A percentile compares a stretch with the other conserved stretches of the same genome.
Conservation (phyloP, 495 filamentous ascomycete genomes). For the Talaromyces ruber region DNA sequence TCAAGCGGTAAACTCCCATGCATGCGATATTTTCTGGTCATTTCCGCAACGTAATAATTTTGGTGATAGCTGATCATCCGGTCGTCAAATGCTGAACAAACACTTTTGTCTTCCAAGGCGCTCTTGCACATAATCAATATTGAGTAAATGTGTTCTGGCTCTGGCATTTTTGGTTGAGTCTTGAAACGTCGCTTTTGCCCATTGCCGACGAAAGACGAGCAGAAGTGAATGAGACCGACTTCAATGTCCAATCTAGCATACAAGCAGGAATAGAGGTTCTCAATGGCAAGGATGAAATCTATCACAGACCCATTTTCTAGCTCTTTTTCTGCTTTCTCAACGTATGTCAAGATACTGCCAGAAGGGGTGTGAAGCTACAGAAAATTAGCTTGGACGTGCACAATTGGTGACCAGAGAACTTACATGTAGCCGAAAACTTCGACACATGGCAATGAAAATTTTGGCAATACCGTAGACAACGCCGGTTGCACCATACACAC, state of each 20-base stretch:
- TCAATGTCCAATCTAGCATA: conserved; percentile 30
- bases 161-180: conserved; percentile 15
- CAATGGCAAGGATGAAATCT: conserved; percentile 20
- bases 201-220: conserved; percentile 16
- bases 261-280: conserved; percentile 27
- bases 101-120: conserved; percentile 17
- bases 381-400: background rate
- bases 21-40: conserved; percentile 8
- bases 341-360: conserved; percentile 20
- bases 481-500: conserved; percentile 1
- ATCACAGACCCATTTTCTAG: conserved; percentile 15
- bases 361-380: conserved; percentile 19
- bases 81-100: conserved; percentile 19
- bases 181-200: conserved; percentile 5
- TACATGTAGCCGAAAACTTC: conserved; percentile 29
- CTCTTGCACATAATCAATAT: conserved; percentile 25
- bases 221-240: conserved; percentile 29
- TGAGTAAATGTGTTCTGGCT: conserved; percentile 22
- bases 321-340: conserved; percentile 19
- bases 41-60: conserved; percentile 13
- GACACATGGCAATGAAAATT: conserved; percentile 21
- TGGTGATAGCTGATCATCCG: conserved; percentile 19
- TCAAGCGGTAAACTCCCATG: conserved; percentile 14
- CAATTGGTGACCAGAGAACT: background rate
- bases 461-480: conserved; percentile 29